phyloP scores from a whole-genome alignment of 1,139 yeast genomes.

The Taphrina populina region DNA sequence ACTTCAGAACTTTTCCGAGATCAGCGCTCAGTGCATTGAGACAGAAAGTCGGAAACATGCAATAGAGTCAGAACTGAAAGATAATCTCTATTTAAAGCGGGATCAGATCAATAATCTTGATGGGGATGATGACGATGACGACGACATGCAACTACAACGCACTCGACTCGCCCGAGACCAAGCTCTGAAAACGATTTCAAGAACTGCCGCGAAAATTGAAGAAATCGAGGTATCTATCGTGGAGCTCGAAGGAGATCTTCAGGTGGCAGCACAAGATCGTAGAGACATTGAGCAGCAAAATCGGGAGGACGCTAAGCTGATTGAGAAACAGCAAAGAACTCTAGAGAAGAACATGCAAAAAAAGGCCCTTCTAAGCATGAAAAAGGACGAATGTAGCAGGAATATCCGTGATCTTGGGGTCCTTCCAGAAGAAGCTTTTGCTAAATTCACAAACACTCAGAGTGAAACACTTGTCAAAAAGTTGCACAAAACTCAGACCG shows the following conservation, averaged over 20 bases:
- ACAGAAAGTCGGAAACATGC: conserved; percentile 56
- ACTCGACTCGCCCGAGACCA: conserved; percentile 43
- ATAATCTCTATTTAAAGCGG: conserved; percentile 54
- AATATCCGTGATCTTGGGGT: conserved; percentile 82
- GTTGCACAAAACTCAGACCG: conserved; percentile 59
- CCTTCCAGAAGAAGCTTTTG: conserved; percentile 80
- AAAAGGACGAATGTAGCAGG: conserved; percentile 71
- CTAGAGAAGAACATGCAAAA: conserved; percentile 66
- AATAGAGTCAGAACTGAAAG: conserved; percentile 59
- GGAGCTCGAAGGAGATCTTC: conserved; percentile 36
- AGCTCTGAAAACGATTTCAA: conserved; percentile 46
- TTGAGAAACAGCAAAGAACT: conserved; percentile 64
- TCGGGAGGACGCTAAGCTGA: conserved; percentile 53
- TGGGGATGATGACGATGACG: conserved; percentile 39
- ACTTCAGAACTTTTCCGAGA: conserved; percentile 49
- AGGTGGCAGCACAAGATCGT: conserved; percentile 47
- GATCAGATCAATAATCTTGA: conserved; percentile 41
- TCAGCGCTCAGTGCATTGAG: conserved; percentile 52
- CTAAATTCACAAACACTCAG: conserved; percentile 49
- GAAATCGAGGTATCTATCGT: conserved; percentile 39
- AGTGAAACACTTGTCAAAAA: conserved; percentile 59
- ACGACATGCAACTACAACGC: conserved; percentile 39
- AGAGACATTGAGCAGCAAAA: conserved; percentile 61
- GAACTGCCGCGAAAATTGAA: conserved; percentile 42
- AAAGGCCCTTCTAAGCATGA: conserved; percentile 58